A percentile compares a stretch with the other conserved stretches of the same genome.
Conservation (phyloP, 169 alveolate species). For the Plasmodium chabaudi region DNA sequence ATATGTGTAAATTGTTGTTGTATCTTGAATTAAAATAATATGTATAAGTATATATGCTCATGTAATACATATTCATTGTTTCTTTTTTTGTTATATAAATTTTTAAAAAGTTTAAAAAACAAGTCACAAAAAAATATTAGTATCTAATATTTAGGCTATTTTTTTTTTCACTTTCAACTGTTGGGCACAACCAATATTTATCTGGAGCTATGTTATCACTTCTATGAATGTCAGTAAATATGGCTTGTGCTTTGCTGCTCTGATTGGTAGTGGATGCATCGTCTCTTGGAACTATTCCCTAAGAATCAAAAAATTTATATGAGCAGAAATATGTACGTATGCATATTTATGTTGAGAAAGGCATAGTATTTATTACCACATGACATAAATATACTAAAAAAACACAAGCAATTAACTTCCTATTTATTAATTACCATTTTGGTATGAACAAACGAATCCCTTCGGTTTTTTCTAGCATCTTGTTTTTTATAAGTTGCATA, state of each 20-base stretch:
- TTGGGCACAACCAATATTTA: constrained; percentile 72
- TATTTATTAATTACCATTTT: constrained; percentile 40
- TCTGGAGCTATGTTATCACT: constrained; percentile 75
- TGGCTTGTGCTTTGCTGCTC: constrained; percentile 43
- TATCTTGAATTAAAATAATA: too few species aligned
- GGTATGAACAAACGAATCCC: constrained; percentile 67
- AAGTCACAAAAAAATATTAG: too few species aligned
- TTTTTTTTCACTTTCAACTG: constrained; percentile 47
- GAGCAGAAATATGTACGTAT: neutral
- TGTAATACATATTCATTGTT: too few species aligned
- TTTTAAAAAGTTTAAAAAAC: too few species aligned
- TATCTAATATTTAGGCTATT: neutral
- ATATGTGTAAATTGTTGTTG: too few species aligned
- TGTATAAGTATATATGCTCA: too few species aligned
- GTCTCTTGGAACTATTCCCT: constrained; percentile 74
- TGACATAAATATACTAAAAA: too few species aligned
- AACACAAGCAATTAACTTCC: too few species aligned
- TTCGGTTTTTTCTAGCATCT: constrained; percentile 27
- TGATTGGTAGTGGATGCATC: constrained; percentile 20
- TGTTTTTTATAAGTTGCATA: constrained; percentile 54
- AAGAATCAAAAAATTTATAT: neutral
- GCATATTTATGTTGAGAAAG: neutral
- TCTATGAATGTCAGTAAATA: constrained; percentile 46
- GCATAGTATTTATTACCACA: too few species aligned
- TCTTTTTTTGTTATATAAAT: too few species aligned